Conservation (phyloP, 345 rosid species). For the Raphanus sativus region DNA sequence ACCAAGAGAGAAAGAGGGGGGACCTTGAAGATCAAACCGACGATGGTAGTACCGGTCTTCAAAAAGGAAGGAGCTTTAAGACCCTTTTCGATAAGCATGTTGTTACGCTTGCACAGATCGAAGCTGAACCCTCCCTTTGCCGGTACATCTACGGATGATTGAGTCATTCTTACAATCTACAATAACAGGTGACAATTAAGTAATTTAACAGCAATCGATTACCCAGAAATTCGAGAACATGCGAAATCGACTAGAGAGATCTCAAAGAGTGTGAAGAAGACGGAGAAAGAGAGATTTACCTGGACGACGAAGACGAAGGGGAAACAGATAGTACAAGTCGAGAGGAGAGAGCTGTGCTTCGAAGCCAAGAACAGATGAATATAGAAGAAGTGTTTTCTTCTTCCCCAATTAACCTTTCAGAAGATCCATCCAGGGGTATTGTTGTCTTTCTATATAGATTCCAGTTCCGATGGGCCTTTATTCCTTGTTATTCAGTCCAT, state of each 20-base stretch:
- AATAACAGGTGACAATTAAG: no score
- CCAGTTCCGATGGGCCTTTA: not conserved
- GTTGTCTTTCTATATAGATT: not conserved
- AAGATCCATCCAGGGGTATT: not conserved
- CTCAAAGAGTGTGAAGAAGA: not conserved
- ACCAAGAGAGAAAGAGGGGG: not conserved
- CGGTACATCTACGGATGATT: conserved; percentile 53
- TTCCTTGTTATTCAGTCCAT: conserved; percentile 9
- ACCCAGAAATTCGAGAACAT: no score
- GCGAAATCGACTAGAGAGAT: not conserved
- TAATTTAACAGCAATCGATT: no score
- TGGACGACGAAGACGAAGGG: not conserved
- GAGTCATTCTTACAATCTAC: conserved; percentile 46
- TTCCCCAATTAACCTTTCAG: conserved; percentile 34
- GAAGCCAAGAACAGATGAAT: not conserved
- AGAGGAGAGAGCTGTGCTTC: conserved; percentile 1
- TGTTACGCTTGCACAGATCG: conserved; percentile 86
- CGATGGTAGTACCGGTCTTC: conserved; percentile 97
- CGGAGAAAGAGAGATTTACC: not conserved
- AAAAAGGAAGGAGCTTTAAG: conserved; percentile 61
- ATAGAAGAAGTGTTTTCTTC: conserved; percentile 21
- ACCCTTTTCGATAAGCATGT: conserved; percentile 72
- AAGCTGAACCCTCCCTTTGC: conserved; percentile 81
- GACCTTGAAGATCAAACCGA: conserved; percentile 86
- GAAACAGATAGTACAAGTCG: not conserved